A percentile compares a stretch with the other conserved stretches of the same genome.
These are phyloP conservation scores for Ophiorrhiza pumila DNA, from an alignment of 257 asterid species.

Conservation along the genomic window DNA sequence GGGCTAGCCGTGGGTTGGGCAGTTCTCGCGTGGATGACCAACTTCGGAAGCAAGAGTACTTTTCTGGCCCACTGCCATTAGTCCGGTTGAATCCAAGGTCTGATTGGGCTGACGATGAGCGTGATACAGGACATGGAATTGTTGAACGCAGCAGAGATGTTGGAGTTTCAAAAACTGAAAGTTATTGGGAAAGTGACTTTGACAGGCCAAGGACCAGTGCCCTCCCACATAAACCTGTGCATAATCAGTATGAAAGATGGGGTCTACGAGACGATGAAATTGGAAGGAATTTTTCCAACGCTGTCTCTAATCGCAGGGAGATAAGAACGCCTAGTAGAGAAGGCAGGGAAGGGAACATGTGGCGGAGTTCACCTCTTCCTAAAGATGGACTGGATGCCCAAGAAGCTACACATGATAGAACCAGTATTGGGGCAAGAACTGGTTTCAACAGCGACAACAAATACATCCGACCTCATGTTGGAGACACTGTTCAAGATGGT, in stretches of 20 bases:
- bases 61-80: conserved; percentile 69
- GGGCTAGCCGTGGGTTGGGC: conserved; percentile 34
- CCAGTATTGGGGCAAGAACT: conserved; percentile 37
- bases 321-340: conserved; percentile 49
- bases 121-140: conserved; percentile 80
- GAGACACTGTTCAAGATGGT: conserved; percentile 40
- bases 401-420: conserved; percentile 35
- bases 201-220: conserved; percentile 68
- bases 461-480: conserved; percentile 39
- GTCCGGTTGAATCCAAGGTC: conserved; percentile 76
- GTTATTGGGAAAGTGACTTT: conserved; percentile 78
- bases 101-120: conserved; percentile 99
- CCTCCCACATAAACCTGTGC: conserved; percentile 63
- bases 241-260: conserved; percentile 53
- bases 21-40: conserved; percentile 30
- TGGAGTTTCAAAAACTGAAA: conserved; percentile 54
- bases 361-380: conserved; percentile 51
- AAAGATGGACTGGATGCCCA: conserved; percentile 39
- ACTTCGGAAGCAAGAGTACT: conserved; percentile 44
- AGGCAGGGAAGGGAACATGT: conserved; percentile 48
- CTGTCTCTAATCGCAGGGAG: conserved; percentile 49
- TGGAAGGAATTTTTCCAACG: conserved; percentile 48
- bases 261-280: conserved; percentile 56
- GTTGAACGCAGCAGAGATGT: conserved; percentile 55
- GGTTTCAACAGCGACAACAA: conserved; percentile 43